A percentile compares a stretch with the other conserved stretches of the same genome.
phyloP scores from a whole-genome alignment of 228 moss, liverwort and hornwort genomes.

The Sphagnum magellanicum region DNA sequence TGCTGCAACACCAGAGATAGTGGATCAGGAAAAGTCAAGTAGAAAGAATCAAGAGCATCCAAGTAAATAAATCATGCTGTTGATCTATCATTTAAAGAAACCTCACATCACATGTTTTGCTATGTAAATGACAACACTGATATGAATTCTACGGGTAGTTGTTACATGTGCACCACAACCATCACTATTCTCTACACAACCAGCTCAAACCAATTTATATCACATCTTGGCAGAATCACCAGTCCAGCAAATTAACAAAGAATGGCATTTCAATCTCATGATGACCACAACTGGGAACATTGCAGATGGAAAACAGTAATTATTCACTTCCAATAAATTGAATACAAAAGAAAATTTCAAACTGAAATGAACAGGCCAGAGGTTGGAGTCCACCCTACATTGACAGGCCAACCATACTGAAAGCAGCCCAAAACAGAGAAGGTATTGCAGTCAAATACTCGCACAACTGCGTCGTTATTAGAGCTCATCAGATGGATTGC shows the following conservation, averaged over 20 bases:
- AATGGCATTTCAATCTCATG: not conserved
- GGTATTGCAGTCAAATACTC: conserved; percentile 88
- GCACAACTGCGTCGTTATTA: conserved; percentile 92
- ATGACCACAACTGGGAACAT: not conserved
- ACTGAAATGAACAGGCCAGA: not conserved
- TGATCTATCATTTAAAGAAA: no score
- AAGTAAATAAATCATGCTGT: no score
- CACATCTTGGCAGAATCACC: no score
- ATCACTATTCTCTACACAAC: no score
- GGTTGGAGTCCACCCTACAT: conserved; percentile 37
- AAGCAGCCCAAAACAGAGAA: conserved; percentile 74
- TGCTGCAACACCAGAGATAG: conserved; percentile 41
- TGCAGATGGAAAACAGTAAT: not conserved
- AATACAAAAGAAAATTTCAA: not conserved
- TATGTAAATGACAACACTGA: not conserved
- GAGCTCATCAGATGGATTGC: conserved; percentile 88
- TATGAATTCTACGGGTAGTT: not conserved
- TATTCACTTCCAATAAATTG: not conserved
- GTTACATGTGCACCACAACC: not conserved
- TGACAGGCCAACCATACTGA: conserved; percentile 87
- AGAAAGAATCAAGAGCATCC: not conserved
- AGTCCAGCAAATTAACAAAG: no score
- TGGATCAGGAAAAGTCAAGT: not conserved
- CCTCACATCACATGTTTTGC: not conserved
- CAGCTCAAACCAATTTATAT: no score